These are phyloP conservation scores for Naumovozyma baii DNA, from an alignment of 805 yeast genomes.

Conservation along the genomic window DNA sequence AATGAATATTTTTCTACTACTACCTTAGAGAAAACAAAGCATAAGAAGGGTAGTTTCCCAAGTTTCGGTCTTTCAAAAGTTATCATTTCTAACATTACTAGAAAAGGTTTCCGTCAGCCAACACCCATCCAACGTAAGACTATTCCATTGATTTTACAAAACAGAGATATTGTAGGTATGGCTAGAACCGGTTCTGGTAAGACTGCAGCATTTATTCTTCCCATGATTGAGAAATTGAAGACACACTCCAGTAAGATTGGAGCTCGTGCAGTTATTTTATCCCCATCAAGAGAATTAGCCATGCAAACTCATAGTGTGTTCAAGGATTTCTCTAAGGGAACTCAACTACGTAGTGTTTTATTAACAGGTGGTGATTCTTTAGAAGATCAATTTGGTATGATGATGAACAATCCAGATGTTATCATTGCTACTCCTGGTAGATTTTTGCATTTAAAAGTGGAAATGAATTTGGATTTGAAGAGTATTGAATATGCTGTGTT, in stretches of 20 bases:
- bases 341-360: constrained; percentile 70
- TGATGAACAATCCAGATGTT: constrained; percentile 92
- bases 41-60: constrained; percentile 70
- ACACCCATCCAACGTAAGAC: constrained; percentile 97
- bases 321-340: constrained; percentile 76
- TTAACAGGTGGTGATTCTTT: constrained; percentile 97
- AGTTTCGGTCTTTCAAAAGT: constrained; percentile 79
- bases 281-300: constrained; percentile 96
- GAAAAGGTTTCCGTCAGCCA: constrained; percentile 87
- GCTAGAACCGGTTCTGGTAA: constrained; percentile 99
- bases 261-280: constrained; percentile 74
- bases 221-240: constrained; percentile 78
- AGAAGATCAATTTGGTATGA: constrained; percentile 87
- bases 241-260: constrained; percentile 82
- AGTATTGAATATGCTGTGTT: constrained; percentile 85
- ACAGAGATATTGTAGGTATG: constrained; percentile 96
- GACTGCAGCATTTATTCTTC: constrained; percentile 92
- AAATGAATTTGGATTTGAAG: constrained; percentile 79
- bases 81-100: constrained; percentile 56
- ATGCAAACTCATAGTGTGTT: constrained; percentile 82
- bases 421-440: constrained; percentile 97
- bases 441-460: constrained; percentile 88
- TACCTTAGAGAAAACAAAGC: constrained; percentile 24
- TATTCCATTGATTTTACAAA: constrained; percentile 78
- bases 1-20: constrained; percentile 35